Evolutionary conservation across 768 basidiomycete genomes (phyloP), one percentile per base, ranked within the genome.

Genomic region (Lentinula guzmanii): DNA sequence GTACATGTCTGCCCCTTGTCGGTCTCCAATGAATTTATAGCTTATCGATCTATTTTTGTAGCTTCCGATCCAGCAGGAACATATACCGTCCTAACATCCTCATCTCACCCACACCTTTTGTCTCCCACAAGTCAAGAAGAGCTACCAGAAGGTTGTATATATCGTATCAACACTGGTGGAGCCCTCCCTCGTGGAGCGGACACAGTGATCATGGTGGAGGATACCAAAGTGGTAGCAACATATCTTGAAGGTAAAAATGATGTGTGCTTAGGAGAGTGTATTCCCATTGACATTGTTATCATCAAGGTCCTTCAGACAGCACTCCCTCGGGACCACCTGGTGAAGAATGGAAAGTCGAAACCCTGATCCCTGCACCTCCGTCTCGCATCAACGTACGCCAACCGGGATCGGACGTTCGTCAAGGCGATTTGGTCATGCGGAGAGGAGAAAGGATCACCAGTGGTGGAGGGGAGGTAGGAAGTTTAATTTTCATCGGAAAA

Each of bases 121-220:
- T 68, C 75, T 18, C 72, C 83, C 42, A 70, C 78, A 11, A 69
- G 89, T 2, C 81, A 84, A 1, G 62, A 67, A 0, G 82, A 77
- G 11, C 68, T 90, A 3, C 82, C 85, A 1, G 62, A 67, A 0
- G 82, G 79, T 5, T 71, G 72, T 16, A 79, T 91, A 41, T 90
- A 85, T 70, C 86, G 93, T 48, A 83, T 96, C 71, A 95, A 94
- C 73, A 96, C 93, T 0, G 93, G 93, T 5, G 89, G 83, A 0
- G 90, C 91, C 0, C 75, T 96, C 2, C 93, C 93, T 1, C 70
- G 73, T 0, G 92, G 90, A 4, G 72, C 87, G 6, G 87, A 95
- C 68, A 76, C 91, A 0, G 87, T 94, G 2, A 86, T 96, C 71
- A 95, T 95, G 93, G 93, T 96, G 18, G 93, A 96, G 73, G 93